These are phyloP conservation scores for Phytophthora lateralis DNA, from an alignment of 352 stramenopile species.

Conservation along the genomic window DNA sequence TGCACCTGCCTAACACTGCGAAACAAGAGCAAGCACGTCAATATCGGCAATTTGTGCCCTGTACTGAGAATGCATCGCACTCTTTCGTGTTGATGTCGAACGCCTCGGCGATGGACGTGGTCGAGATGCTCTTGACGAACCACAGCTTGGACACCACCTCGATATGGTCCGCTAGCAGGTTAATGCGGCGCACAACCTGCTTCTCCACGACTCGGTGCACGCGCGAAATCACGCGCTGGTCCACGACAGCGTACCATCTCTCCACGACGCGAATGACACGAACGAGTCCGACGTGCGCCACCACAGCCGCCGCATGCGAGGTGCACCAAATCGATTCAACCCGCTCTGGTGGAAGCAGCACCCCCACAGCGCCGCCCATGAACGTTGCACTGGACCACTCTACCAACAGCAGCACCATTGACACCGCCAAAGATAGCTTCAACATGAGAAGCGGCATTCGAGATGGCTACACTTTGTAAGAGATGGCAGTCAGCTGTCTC, in stretches of 20 bases:
- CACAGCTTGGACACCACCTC: constrained; percentile 64
- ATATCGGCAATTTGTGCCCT: neutral
- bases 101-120: constrained; percentile 52
- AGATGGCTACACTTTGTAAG: constrained; percentile 25
- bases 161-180: constrained; percentile 47
- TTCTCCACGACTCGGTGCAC: constrained; percentile 58
- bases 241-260: constrained; percentile 54
- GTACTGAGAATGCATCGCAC: constrained; percentile 24
- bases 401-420: neutral
- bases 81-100: constrained; percentile 57
- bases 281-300: constrained; percentile 40
- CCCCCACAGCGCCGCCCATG: constrained; percentile 63
- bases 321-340: constrained; percentile 25
- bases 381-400: neutral
- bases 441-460: constrained; percentile 8
- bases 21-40: constrained; percentile 1
- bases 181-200: constrained; percentile 49
- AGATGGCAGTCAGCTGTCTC: constrained; percentile 9
- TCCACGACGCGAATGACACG: constrained; percentile 43
- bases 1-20: constrained; percentile 55
- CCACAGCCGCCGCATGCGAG: constrained; percentile 25
- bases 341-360: constrained; percentile 36
- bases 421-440: constrained; percentile 31
- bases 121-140: constrained; percentile 73
- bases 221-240: constrained; percentile 56